Evolutionary conservation across 2,329 filamentous ascomycete genomes (phyloP), one percentile per base, ranked within the genome.

Genomic region (Talaromyces atroroseus): DNA sequence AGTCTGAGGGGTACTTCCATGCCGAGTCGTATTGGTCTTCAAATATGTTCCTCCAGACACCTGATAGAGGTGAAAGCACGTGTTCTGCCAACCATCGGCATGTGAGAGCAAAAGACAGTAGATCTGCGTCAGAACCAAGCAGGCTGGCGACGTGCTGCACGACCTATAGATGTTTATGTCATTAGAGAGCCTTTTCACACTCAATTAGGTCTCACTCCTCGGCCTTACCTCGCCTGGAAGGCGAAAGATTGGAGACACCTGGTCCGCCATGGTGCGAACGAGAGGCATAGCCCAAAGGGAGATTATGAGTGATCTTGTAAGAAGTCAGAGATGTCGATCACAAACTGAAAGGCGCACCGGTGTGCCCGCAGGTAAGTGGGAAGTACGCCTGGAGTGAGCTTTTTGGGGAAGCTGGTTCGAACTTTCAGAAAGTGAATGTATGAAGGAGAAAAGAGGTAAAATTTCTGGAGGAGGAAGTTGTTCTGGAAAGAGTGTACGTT

Each of bases 21-120:
- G 65, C 65, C 12, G 66, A 51, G 47, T 75, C 73, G 50, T 73
- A 76, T 29, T 59, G 51, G 4, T 64, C 61, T 7, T 61, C 49
- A 56, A 74, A 76, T 2, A 68, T 62, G 32, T 48, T 29, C 20
- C 67, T 60, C 73, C 72, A 76, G 24, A 75, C 59, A 0, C 62
- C 60, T 0, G 71, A 71, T 2, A 66, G 52, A 1, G 61, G 45
- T 1, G 65, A 64, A 7, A 70, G 55, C 16, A 73, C 62, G 12
- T 61, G 58, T 0, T 51, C 47, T 5, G 62, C 61, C 8, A 72
- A 55, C 6, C 55, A 62, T 7, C 57, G 60, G 57, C 69, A 69
- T 23, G 66, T 62, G 11, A 57, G 59, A 20, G 64, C 61, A 36
- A 76, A 60, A 18, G 61, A 66, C 3, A 62, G 36, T 2, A 74